Evolutionary conservation across 345 rosid species (phyloP).

Genomic region (Rhodomyrtus tomentosa): DNA sequence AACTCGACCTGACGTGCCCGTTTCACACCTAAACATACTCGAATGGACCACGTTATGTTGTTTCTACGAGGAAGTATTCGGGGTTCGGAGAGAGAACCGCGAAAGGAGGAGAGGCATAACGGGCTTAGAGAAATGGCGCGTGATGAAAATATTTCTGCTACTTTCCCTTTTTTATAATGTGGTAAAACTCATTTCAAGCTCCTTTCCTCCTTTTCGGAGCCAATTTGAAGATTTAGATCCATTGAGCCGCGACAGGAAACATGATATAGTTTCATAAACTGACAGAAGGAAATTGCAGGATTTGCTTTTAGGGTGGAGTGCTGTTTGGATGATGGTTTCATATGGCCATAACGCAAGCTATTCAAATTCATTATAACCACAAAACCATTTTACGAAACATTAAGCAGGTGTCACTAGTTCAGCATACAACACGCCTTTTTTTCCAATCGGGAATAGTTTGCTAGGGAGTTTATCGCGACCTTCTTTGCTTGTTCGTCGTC

Average conservation of each 20-base stretch:
- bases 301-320: fast-evolving
- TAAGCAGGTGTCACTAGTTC: background rate
- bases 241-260: fast-evolving
- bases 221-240: fast-evolving
- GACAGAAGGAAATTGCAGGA: background rate
- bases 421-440: too few relatives aligned
- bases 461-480: fast-evolving
- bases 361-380: background rate
- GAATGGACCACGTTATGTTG: too few relatives aligned
- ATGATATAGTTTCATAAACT: background rate
- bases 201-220: fast-evolving
- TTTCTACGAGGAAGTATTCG: too few relatives aligned
- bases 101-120: too few relatives aligned
- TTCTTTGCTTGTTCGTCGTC: fast-evolving
- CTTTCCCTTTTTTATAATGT: too few relatives aligned
- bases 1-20: too few relatives aligned
- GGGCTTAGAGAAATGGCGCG: too few relatives aligned
- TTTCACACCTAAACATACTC: too few relatives aligned
- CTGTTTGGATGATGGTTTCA: background rate
- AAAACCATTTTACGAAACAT: background rate
- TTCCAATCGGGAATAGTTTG: fast-evolving
- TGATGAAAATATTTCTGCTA: too few relatives aligned
- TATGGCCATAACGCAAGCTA: fast-evolving
- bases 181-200: background rate
- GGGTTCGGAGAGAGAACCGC: too few relatives aligned